These are phyloP conservation scores for Nemania sp. DNA, from an alignment of 2,329 filamentous ascomycete species.

Conservation along the genomic window DNA sequence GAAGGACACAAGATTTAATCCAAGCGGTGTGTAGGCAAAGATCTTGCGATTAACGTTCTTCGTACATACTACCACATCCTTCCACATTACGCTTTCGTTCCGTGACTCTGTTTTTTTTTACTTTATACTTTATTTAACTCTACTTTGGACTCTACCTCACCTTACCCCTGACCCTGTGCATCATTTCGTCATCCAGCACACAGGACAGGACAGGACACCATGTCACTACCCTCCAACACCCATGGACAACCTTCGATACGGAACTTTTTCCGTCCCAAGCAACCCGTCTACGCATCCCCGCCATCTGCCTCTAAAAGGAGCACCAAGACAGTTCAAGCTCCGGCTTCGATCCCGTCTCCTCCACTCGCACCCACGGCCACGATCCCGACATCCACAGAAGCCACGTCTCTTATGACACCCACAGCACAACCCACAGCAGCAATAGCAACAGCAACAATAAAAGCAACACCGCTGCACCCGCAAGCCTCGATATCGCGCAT, in stretches of 20 bases:
- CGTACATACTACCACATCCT: no score
- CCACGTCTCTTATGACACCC: constrained; percentile 24
- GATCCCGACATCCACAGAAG: constrained; percentile 3
- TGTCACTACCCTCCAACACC: constrained; percentile 42
- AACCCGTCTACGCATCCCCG: constrained; percentile 49
- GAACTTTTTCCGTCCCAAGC: constrained; percentile 61
- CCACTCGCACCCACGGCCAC: no score
- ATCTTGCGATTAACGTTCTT: no score
- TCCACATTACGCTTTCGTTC: no score
- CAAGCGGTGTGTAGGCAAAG: no score
- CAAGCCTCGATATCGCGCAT: constrained; percentile 58
- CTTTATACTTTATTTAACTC: neutral
- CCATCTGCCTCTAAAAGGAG: constrained; percentile 33
- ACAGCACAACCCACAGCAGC: constrained; percentile 24
- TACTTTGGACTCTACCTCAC: no score
- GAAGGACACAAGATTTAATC: no score
- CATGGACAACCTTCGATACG: constrained; percentile 59
- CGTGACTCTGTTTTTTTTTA: no score
- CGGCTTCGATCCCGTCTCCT: constrained; percentile 6
- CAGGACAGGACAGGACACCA: constrained; percentile 31
- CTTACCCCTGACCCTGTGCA: neutral
- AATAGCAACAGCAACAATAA: constrained; percentile 25
- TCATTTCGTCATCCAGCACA: neutral
- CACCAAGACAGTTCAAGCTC: constrained; percentile 16
- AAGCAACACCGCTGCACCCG: constrained; percentile 43